Evolutionary conservation across 2,329 filamentous ascomycete species (phyloP), one percentile per base, ranked within the genome.

Genomic region (Ophiostoma fasciatum): DNA sequence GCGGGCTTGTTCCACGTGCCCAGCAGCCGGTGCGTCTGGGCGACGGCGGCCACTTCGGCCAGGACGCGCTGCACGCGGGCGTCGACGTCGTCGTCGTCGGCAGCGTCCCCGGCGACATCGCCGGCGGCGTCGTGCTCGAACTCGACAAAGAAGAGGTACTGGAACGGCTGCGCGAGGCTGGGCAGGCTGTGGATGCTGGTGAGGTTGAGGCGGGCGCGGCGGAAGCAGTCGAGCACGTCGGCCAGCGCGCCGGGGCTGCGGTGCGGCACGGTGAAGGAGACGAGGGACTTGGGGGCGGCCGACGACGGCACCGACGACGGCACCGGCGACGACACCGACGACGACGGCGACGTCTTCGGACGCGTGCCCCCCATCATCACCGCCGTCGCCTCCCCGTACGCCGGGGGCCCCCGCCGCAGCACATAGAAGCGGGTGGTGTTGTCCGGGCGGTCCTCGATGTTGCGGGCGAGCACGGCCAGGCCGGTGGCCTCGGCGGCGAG

Each of bases 81-180:
- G 35, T 67, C 63, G 9, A 10, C 22, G 4, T 23, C 7, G 11
- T 6, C 23, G 23, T 5, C 10, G 8, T 58, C 54, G 38, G 54
- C 48, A 45, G 59, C 60, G 52, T 34, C 36, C 11, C 3, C 37
- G 2, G 27, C 13, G 5, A 22, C n/a, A 3, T 23, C 28, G 11
- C 8, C 34, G 5, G 54, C 38, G 54, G 28, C 32, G n/a, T 32
- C 28, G 28, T 80, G 78, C 53, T 80, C 71, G 48, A 93, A 85
- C 62, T 96, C 88, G 21, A 94, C 77, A 52, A 96, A 87, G 60
- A 96, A 94, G 26, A 94, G 71, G 59, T 96, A 96, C 53, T 92
- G 77, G 72, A 93, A 96, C 15, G 80, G 74, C 46, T 63, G 60
- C 27, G 69, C 62, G 38, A 81, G 69, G 48, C 82, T 85, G 5